phyloP scores from a whole-genome alignment of 2,329 filamentous ascomycete species.

The Colletotrichum viniferum region DNA sequence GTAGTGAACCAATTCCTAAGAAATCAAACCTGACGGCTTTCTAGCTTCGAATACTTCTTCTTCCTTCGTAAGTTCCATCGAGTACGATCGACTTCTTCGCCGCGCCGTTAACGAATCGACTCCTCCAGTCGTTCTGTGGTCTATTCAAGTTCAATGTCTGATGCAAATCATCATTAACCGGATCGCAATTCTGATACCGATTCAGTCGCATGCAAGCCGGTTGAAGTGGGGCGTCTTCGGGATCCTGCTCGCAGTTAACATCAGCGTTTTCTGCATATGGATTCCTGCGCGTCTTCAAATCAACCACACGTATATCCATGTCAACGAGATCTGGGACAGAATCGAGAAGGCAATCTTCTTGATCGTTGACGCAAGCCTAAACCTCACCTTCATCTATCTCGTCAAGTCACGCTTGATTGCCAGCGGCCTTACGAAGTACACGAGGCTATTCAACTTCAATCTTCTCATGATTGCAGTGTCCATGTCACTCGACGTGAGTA shows the following conservation, averaged over 20 bases:
- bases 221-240: conserved; percentile 48
- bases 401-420: conserved; percentile 49
- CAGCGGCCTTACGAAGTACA: conserved; percentile 53
- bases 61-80: not conserved
- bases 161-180: conserved; percentile 59
- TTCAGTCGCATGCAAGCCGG: conserved; percentile 35
- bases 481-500: conserved; percentile 29
- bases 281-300: conserved; percentile 50
- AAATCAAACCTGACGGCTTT: not conserved
- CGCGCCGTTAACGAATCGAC: not conserved
- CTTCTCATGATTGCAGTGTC: conserved; percentile 28
- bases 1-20: rapidly evolving
- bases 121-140: not conserved
- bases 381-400: conserved; percentile 48
- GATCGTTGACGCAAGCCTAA: conserved; percentile 48
- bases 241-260: conserved; percentile 48
- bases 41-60: conserved; percentile 12
- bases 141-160: conserved; percentile 41
- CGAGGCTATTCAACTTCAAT: conserved; percentile 42
- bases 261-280: conserved; percentile 56
- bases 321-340: conserved; percentile 55
- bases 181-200: conserved; percentile 47
- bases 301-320: conserved; percentile 38
- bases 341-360: conserved; percentile 52
- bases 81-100: too few species aligned